Conservation (phyloP, 1,284 basidiomycete species). For the Ganoderma lucidum region DNA sequence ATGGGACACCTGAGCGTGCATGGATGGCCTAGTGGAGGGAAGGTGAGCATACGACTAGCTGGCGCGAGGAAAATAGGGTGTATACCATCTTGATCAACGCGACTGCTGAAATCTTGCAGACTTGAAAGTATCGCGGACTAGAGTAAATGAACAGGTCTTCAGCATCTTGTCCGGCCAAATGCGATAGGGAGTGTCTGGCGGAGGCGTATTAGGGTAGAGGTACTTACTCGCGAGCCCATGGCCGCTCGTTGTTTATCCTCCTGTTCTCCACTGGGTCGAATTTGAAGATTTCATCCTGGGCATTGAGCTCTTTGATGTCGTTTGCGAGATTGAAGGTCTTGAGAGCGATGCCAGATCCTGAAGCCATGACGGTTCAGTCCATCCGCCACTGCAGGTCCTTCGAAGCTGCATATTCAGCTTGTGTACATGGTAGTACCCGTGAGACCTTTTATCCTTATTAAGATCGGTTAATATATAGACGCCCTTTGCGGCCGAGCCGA, state of each 20-base stretch:
- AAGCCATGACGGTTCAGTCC: constrained; percentile 37
- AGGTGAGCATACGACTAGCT: constrained; percentile 5
- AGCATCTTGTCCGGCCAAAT: constrained; percentile 71
- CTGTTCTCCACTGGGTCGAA: constrained; percentile 82
- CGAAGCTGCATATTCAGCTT: constrained; percentile 19
- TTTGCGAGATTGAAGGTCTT: constrained; percentile 89
- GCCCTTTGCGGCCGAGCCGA: background rate
- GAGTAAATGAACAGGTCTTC: background rate
- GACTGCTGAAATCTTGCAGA: constrained; percentile 94
- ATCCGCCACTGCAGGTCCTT: constrained; percentile 12
- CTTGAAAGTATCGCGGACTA: constrained; percentile 93
- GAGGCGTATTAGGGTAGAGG: constrained; percentile 5
- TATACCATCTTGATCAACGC: constrained; percentile 98
- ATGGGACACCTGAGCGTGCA: constrained; percentile 94
- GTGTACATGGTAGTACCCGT: constrained; percentile 20
- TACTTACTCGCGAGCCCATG: constrained; percentile 88
- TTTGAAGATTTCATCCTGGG: constrained; percentile 83
- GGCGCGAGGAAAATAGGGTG: constrained; percentile 9
- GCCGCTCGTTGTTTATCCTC: constrained; percentile 73
- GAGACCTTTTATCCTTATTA: constrained; percentile 20
- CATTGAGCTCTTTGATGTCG: constrained; percentile 73
- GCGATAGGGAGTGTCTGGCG: constrained; percentile 64
- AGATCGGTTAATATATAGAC: no score
- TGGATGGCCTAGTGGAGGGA: constrained; percentile 86
- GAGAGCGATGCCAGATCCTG: constrained; percentile 61